phyloP scores from a whole-genome alignment of 2,329 filamentous ascomycete species.

The Fusarium sp. region DNA sequence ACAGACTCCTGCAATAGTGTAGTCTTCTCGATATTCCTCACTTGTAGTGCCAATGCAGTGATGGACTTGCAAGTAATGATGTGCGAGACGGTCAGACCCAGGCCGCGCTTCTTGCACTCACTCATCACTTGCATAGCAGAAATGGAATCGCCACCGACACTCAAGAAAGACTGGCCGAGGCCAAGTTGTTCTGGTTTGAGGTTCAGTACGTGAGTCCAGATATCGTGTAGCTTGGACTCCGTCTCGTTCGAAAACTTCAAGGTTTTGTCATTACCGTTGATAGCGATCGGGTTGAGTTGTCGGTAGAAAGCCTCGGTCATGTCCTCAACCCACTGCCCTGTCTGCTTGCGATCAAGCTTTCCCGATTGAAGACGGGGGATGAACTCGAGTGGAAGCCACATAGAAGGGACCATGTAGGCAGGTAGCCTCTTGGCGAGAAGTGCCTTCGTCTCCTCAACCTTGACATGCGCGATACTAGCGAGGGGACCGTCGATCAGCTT shows the following conservation, averaged over 20 bases:
- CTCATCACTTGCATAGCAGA: conserved; percentile 56
- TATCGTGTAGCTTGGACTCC: conserved; percentile 24
- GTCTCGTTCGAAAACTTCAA: neutral
- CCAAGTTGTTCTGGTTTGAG: conserved; percentile 39
- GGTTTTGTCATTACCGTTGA: neutral
- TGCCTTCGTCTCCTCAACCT: conserved; percentile 24
- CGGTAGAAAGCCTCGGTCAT: conserved; percentile 30
- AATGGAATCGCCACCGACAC: conserved; percentile 58
- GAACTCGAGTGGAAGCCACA: conserved; percentile 37
- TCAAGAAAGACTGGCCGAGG: conserved; percentile 49
- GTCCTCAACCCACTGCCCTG: conserved; percentile 27
- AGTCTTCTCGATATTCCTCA: conserved; percentile 23
- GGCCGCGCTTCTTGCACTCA: conserved; percentile 45
- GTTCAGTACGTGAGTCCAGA: conserved; percentile 36
- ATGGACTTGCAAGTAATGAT: conserved; percentile 47
- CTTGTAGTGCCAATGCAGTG: conserved; percentile 16
- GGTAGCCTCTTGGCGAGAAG: conserved; percentile 33
- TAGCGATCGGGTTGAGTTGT: conserved; percentile 22
- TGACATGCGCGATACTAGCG: neutral
- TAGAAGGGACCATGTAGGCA: conserved; percentile 40
- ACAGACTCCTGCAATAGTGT: neutral
- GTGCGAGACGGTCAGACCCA: conserved; percentile 46
- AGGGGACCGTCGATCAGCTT: conserved; percentile 23
- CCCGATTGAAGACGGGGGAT: conserved; percentile 37
- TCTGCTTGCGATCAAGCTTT: conserved; percentile 38